A percentile compares a stretch with the other conserved stretches of the same genome.
phyloP scores from a whole-genome alignment of 768 basidiomycete species.

The Cystobasidium tubakii region DNA sequence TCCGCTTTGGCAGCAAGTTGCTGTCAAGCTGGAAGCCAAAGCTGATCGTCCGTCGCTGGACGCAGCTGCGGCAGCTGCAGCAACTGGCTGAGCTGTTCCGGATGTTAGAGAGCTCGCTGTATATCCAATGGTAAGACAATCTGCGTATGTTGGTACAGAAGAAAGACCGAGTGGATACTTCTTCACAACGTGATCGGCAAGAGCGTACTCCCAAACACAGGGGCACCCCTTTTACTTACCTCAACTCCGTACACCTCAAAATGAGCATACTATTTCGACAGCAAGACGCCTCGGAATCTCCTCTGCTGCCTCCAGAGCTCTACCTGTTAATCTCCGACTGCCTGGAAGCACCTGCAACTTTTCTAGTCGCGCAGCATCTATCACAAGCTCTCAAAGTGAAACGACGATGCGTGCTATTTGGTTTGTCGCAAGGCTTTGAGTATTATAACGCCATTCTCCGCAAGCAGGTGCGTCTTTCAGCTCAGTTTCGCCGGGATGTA shows the following conservation, averaged over 20 bases:
- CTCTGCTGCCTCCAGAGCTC: conserved; percentile 18
- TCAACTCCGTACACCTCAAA: neutral
- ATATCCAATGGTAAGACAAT: no score
- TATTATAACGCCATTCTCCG: conserved; percentile 34
- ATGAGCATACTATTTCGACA: conserved; percentile 11
- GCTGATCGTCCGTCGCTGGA: neutral
- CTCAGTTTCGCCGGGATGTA: no score
- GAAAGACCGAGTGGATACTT: no score
- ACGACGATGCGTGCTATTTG: conserved; percentile 27
- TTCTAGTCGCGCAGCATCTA: conserved; percentile 36
- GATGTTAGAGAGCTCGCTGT: no score
- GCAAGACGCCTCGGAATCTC: conserved; percentile 21
- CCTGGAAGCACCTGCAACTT: conserved; percentile 38
- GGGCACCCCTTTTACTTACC: neutral
- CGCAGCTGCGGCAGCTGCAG: no score
- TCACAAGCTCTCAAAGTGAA: conserved; percentile 13
- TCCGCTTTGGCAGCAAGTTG: neutral
- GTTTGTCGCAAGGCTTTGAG: conserved; percentile 32
- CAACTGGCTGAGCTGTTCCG: no score
- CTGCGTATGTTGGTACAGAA: no score
- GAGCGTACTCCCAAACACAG: no score
- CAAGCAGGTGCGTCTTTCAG: conserved; percentile 27
- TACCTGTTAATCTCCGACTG: conserved; percentile 33
- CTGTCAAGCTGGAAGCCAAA: no score
- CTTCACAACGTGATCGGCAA: no score